A percentile compares a stretch with the other conserved stretches of the same genome.
These are phyloP conservation scores for Candida sphagnicola DNA, from an alignment of 805 yeast genomes.

Conservation along the genomic window DNA sequence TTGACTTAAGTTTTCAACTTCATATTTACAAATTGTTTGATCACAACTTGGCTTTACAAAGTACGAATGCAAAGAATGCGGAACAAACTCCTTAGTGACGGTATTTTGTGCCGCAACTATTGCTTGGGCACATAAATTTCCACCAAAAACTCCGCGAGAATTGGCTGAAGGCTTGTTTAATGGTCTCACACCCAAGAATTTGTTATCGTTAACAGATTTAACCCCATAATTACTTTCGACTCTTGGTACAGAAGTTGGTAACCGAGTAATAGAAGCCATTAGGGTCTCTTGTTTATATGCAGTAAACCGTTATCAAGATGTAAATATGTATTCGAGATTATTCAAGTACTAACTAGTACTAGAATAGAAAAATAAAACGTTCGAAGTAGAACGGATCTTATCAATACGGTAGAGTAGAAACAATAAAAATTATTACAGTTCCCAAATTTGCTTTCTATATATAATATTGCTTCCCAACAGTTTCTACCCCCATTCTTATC, in stretches of 20 bases:
- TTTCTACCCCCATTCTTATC: too few species aligned
- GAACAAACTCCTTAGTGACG: constrained; percentile 27
- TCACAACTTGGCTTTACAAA: constrained; percentile 38
- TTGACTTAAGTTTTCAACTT: constrained; percentile 30
- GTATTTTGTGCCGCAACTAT: constrained; percentile 35
- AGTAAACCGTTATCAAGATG: background rate
- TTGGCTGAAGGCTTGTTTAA: constrained; percentile 24
- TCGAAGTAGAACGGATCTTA: too few species aligned
- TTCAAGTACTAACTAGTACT: too few species aligned
- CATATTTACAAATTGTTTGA: constrained; percentile 21
- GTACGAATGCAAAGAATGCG: constrained; percentile 39
- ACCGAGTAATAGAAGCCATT: background rate
- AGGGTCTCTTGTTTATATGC: background rate
- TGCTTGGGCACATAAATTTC: constrained; percentile 37
- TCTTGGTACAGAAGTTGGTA: background rate
- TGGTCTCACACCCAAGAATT: constrained; percentile 17
- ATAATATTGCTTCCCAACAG: background rate
- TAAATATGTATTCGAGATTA: too few species aligned
- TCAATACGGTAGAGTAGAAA: too few species aligned
- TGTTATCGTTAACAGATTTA: background rate
- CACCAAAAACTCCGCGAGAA: constrained; percentile 40
- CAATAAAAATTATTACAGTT: too few species aligned
- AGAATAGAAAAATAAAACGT: too few species aligned
- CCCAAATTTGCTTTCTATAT: too few species aligned
- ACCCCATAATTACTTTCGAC: background rate